Conservation (phyloP, 2,329 filamentous ascomycete species). For the Pseudogymnoascus sp. region DNA sequence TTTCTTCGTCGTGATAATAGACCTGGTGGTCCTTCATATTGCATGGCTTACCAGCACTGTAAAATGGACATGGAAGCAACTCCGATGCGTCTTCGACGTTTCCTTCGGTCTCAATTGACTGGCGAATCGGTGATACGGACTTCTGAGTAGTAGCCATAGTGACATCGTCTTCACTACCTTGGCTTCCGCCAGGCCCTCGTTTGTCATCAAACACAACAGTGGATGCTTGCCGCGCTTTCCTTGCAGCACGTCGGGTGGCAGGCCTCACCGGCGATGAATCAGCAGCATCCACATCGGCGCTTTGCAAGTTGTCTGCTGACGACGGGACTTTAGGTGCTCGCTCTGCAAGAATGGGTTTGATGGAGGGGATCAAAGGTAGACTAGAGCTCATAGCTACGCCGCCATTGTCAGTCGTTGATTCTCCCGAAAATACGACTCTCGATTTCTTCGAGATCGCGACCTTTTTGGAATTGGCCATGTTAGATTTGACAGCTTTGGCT, state of each 20-base stretch:
- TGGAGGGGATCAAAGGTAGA: background rate
- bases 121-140: background rate
- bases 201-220: background rate
- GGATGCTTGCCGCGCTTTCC: background rate
- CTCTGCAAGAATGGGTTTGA: background rate
- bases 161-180: background rate
- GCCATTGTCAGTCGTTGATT: background rate
- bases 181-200: background rate
- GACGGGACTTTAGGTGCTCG: background rate
- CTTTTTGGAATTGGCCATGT: background rate
- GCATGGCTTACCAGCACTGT: conserved; percentile 3
- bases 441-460: background rate
- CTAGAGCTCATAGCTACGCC: background rate
- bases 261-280: conserved; percentile 5
- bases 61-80: conserved; percentile 2
- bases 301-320: background rate
- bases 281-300: background rate
- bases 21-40: conserved; percentile 2
- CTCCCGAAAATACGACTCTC: background rate
- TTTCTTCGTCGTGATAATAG: conserved; percentile 7
- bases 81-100: background rate
- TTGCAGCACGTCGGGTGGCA: background rate
- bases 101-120: background rate
- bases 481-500: background rate
- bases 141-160: background rate